Evolutionary conservation across 129 eudicot species (phyloP).

Genomic region (Tagetes patula): DNA sequence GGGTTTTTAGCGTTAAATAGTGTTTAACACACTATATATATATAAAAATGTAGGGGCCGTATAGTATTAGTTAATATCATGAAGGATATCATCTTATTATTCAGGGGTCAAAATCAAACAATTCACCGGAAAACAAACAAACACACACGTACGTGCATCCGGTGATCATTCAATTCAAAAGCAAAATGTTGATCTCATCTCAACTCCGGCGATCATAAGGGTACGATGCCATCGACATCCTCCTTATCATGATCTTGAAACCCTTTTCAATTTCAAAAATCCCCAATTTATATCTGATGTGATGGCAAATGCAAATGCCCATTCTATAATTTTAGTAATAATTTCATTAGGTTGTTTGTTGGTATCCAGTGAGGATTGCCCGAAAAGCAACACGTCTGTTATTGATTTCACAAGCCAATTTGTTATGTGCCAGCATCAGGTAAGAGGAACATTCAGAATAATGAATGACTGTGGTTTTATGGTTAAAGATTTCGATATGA

Average conservation of each 20-base stretch:
- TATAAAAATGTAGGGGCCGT: neutral
- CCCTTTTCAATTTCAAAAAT: neutral
- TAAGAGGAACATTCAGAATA: slow-evolving; percentile 63
- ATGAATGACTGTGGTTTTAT: slow-evolving; percentile 76
- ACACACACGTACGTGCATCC: too few species aligned
- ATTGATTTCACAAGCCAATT: slow-evolving; percentile 54
- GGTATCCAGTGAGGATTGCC: slow-evolving; percentile 28
- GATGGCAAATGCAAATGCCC: slow-evolving; percentile 6
- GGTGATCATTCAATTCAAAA: too few species aligned
- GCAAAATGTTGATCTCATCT: too few species aligned
- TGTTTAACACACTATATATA: too few species aligned
- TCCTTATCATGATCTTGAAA: neutral
- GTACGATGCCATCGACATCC: neutral
- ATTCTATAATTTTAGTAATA: neutral
- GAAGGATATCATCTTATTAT: neutral
- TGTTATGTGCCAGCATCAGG: slow-evolving; percentile 79
- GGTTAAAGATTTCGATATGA: slow-evolving; percentile 79
- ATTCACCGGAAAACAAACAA: slow-evolving; percentile 2
- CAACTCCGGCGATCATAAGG: slow-evolving; percentile 22
- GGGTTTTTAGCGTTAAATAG: too few species aligned
- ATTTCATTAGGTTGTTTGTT: slow-evolving; percentile 29
- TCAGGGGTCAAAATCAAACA: slow-evolving; percentile 18
- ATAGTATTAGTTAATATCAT: neutral
- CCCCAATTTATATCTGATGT: slow-evolving; percentile 16
- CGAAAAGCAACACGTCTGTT: slow-evolving; percentile 51